Percentiles rank a stretch among this genome's conserved stretches.
These are phyloP conservation scores for Pleurotus giganteus DNA, from an alignment of 768 basidiomycete genomes.

Conservation along the genomic window DNA sequence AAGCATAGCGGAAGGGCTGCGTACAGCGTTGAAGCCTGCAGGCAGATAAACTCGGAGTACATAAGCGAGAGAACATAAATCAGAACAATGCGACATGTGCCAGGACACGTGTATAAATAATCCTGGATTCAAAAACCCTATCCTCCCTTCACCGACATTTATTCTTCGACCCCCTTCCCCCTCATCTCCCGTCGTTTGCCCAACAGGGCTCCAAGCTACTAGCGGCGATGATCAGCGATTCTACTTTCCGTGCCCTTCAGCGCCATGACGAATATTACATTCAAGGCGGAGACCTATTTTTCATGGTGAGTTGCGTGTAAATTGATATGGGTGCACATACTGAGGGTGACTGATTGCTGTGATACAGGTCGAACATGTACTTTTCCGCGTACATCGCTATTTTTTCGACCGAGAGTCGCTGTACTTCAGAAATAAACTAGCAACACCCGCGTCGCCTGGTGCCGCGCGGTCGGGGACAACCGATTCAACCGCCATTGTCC, in stretches of 20 bases:
- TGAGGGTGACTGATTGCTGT: constrained; percentile 25
- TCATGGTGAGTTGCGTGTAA: constrained; percentile 40
- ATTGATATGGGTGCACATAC: constrained; percentile 27
- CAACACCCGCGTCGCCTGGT: constrained; percentile 28
- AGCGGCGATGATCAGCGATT: constrained; percentile 15
- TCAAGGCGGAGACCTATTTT: constrained; percentile 47
- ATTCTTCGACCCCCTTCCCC: constrained; percentile 25
- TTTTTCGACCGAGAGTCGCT: constrained; percentile 53
- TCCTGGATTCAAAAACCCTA: constrained; percentile 30
- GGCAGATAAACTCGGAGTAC: constrained; percentile 10
- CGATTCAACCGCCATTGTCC: constrained; percentile 41
- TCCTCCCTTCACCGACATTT: constrained; percentile 33
- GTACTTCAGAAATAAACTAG: constrained; percentile 38
- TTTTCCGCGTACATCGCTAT: constrained; percentile 53
- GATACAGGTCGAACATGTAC: constrained; percentile 46
- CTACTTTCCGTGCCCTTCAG: constrained; percentile 2
- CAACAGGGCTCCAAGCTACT: constrained; percentile 17
- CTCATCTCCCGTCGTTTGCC: constrained; percentile 26
- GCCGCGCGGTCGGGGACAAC: constrained; percentile 30
- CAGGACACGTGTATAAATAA: constrained; percentile 26
- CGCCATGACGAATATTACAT: constrained; percentile 44
- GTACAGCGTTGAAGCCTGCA: constrained; percentile 10
- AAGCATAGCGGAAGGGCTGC: constrained; percentile 2
- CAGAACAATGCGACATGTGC: constrained; percentile 23
- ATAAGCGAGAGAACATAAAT: constrained; percentile 16